Conservation (phyloP, 2,329 filamentous ascomycete species). For the Penicillium aurantiogriseum region DNA sequence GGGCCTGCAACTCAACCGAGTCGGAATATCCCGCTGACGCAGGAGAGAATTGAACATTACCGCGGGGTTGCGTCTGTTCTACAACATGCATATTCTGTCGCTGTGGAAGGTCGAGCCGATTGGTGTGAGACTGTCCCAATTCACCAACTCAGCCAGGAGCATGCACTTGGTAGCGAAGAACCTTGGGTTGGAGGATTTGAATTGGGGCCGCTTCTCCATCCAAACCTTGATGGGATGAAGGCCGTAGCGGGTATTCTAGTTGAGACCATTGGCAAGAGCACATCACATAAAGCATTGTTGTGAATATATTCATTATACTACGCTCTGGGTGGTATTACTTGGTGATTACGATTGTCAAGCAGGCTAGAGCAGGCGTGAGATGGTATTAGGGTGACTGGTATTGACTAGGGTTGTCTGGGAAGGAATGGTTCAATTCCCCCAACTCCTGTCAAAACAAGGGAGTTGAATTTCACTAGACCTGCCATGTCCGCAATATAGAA, state of each 20-base stretch:
- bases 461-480: slow-evolving; percentile 32
- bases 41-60: slow-evolving; percentile 14
- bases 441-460: slow-evolving; percentile 18
- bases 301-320: background rate
- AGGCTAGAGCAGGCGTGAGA: background rate
- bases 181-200: slow-evolving; percentile 15
- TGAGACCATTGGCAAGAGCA: background rate
- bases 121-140: slow-evolving; percentile 19
- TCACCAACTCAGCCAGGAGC: slow-evolving; percentile 14
- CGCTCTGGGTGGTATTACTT: background rate
- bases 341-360: background rate
- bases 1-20: slow-evolving; percentile 11
- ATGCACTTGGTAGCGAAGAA: slow-evolving; percentile 14
- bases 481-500: slow-evolving; percentile 22
- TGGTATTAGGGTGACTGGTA: background rate
- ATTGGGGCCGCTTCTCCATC: slow-evolving; percentile 8
- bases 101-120: slow-evolving; percentile 5
- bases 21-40: slow-evolving; percentile 9
- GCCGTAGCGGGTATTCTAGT: slow-evolving; percentile 9
- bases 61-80: slow-evolving; percentile 8
- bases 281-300: background rate
- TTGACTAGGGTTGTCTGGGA: background rate
- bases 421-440: background rate
- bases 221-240: slow-evolving; percentile 17
- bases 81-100: slow-evolving; percentile 13